phyloP scores from a whole-genome alignment of 352 stramenopile species.

The Globisporangium cederbergense region DNA sequence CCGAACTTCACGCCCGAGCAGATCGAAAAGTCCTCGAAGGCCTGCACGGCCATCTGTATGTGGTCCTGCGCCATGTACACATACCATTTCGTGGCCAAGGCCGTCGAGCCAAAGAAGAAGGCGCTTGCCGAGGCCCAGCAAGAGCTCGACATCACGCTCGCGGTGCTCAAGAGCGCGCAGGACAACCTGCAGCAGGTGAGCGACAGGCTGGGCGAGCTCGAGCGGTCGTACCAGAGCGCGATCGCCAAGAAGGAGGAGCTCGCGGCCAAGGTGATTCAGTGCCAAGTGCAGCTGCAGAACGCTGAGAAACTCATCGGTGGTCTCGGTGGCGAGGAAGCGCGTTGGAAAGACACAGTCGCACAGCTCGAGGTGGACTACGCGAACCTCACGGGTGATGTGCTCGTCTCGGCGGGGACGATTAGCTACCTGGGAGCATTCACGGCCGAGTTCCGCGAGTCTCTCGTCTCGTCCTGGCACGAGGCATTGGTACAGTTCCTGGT shows the following conservation, averaged over 20 bases:
- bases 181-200: slow-evolving; percentile 80
- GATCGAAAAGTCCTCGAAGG: slow-evolving; percentile 92
- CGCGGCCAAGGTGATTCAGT: slow-evolving; percentile 85
- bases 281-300: slow-evolving; percentile 87
- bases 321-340: slow-evolving; percentile 78
- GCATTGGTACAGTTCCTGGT: slow-evolving; percentile 56
- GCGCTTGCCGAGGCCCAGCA: slow-evolving; percentile 51
- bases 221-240: slow-evolving; percentile 80
- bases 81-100: slow-evolving; percentile 83
- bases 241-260: slow-evolving; percentile 91
- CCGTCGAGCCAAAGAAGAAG: slow-evolving; percentile 76
- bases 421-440: slow-evolving; percentile 88
- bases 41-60: slow-evolving; percentile 91
- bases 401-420: slow-evolving; percentile 84
- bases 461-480: slow-evolving; percentile 65
- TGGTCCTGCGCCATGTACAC: slow-evolving; percentile 84
- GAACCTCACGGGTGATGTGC: slow-evolving; percentile 81
- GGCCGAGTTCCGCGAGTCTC: slow-evolving; percentile 73
- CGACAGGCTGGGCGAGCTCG: slow-evolving; percentile 78
- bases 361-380: slow-evolving; percentile 73
- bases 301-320: slow-evolving; percentile 83
- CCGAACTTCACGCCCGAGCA: slow-evolving; percentile 87
- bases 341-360: slow-evolving; percentile 81
- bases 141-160: slow-evolving; percentile 54
- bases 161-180: slow-evolving; percentile 47